A percentile compares a stretch with the other conserved stretches of the same genome.
Evolutionary conservation across 2,329 filamentous ascomycete species (phyloP).

Genomic region (Paecilomyces dactylethromorphus): DNA sequence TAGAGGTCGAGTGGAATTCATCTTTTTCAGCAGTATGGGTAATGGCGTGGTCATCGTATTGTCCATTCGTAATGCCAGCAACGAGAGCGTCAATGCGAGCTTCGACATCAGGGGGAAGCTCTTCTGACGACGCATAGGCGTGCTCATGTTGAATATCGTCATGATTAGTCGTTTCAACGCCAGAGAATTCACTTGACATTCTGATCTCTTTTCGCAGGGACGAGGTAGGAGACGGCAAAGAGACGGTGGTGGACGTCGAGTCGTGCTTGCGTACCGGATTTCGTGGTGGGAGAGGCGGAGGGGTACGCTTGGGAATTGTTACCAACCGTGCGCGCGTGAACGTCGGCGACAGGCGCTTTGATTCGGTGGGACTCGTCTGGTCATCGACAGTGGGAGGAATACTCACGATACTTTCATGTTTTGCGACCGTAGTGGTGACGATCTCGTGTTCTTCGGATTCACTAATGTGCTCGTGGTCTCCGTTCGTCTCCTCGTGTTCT

Average conservation of each 20-base stretch:
- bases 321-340: constrained; percentile 75
- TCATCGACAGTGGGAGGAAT: constrained; percentile 17
- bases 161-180: constrained; percentile 8
- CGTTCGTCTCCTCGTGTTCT: constrained; percentile 17
- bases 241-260: constrained; percentile 16
- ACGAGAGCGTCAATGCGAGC: constrained; percentile 3
- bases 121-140: constrained; percentile 7
- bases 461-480: constrained; percentile 8
- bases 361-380: constrained; percentile 51
- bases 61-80: constrained; percentile 14
- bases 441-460: constrained; percentile 37
- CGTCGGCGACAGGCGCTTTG: constrained; percentile 57
- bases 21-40: constrained; percentile 23
- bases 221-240: constrained; percentile 16
- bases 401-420: constrained; percentile 34
- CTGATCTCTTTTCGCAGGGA: constrained; percentile 17
- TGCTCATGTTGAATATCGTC: constrained; percentile 5
- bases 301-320: constrained; percentile 72
- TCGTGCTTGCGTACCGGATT: constrained; percentile 49
- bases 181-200: constrained; percentile 6
- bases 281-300: constrained; percentile 70
- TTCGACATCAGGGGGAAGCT: neutral
- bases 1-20: constrained; percentile 35
- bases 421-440: constrained; percentile 47
- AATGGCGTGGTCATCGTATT: constrained; percentile 13